These are phyloP conservation scores for Coleophoma cylindrospora DNA, from an alignment of 2,329 filamentous ascomycete species.

Conservation along the genomic window DNA sequence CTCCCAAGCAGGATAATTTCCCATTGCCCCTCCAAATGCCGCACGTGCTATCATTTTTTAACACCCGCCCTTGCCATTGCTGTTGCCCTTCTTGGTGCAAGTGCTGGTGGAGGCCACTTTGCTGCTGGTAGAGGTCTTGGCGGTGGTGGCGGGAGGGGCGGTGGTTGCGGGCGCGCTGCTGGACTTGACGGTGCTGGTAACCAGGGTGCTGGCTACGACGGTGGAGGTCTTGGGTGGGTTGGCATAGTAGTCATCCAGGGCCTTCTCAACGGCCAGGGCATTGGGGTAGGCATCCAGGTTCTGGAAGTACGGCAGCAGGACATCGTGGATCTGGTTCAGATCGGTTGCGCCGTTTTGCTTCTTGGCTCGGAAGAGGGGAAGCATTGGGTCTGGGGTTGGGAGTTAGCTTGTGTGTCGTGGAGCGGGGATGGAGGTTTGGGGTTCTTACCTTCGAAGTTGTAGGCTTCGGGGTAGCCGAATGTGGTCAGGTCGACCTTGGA, in stretches of 20 bases:
- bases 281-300: conserved; percentile 19
- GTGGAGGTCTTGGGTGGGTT: background rate
- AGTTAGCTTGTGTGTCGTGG: no score
- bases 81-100: no score
- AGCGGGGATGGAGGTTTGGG: no score
- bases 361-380: conserved; percentile 15
- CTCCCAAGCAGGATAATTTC: no score
- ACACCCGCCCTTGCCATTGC: no score
- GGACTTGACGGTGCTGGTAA: background rate
- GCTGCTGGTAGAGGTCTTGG: no score
- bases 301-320: conserved; percentile 12
- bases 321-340: conserved; percentile 7
- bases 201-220: background rate
- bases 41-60: no score
- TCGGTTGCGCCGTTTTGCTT: conserved; percentile 10
- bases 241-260: conserved; percentile 10
- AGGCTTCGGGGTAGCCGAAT: conserved; percentile 14
- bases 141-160: no score
- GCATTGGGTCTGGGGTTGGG: conserved; percentile 14
- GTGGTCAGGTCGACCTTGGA: conserved; percentile 6
- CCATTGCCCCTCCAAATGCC: no score
- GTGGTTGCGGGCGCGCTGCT: background rate
- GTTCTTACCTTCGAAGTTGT: conserved; percentile 6
- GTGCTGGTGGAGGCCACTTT: no score
- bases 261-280: conserved; percentile 5